Evolutionary conservation across 169 alveolate genomes (phyloP).

Genomic region (Cryptosporidium parvum): DNA sequence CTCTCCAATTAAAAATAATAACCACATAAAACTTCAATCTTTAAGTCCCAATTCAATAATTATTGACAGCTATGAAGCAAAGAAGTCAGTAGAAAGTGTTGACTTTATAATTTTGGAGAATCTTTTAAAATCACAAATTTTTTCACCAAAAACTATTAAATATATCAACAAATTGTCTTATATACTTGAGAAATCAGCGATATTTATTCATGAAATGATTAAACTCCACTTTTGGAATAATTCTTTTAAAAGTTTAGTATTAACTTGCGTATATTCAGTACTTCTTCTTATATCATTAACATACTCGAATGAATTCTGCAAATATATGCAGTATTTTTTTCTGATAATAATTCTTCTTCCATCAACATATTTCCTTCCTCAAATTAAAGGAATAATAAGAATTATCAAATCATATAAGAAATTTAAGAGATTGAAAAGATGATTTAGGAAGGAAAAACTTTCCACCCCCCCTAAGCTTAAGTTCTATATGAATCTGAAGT

Average conservation of each 20-base stretch:
- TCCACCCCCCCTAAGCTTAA: not conserved
- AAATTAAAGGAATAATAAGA: slow-evolving; percentile 41
- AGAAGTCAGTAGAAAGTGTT: not conserved
- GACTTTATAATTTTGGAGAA: slow-evolving; percentile 37
- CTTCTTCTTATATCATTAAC: slow-evolving; percentile 16
- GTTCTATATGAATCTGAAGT: slow-evolving; percentile 12
- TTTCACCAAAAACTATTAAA: slow-evolving; percentile 14
- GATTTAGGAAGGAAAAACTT: not conserved
- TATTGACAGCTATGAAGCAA: not conserved
- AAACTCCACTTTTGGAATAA: slow-evolving; percentile 38
- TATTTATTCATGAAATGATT: not conserved
- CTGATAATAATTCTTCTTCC: not conserved
- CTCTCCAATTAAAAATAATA: not conserved
- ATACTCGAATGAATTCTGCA: slow-evolving; percentile 16
- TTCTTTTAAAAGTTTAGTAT: slow-evolving; percentile 11
- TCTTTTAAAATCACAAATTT: slow-evolving; percentile 15
- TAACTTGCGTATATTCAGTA: not conserved
- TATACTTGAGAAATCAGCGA: slow-evolving; percentile 7
- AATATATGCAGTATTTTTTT: slow-evolving; percentile 37
- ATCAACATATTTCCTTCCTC: slow-evolving; percentile 35
- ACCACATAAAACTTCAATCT: not conserved
- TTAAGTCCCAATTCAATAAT: not conserved
- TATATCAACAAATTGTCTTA: not conserved
- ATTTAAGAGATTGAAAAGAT: slow-evolving; percentile 15
- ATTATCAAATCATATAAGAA: slow-evolving; percentile 21